Percentiles rank a stretch among this genome's conserved stretches.
phyloP scores from a whole-genome alignment of 164 flowering plant species.

The Malania oleifera region DNA sequence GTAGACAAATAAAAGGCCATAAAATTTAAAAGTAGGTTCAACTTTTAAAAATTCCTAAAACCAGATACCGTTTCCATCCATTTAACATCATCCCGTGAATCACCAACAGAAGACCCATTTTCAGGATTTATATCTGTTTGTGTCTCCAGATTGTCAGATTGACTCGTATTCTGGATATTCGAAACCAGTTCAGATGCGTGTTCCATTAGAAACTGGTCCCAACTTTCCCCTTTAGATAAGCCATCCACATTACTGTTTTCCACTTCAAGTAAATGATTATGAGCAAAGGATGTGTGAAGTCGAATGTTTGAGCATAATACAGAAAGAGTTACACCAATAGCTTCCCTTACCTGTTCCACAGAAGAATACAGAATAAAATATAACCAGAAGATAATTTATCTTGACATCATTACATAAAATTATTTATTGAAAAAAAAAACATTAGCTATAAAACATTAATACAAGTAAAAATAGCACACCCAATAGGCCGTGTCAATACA shows the following conservation, averaged over 20 bases:
- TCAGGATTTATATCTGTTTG: slow-evolving; percentile 19
- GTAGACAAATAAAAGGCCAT: slow-evolving; percentile 1
- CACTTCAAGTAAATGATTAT: slow-evolving; percentile 23
- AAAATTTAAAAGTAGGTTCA: neutral
- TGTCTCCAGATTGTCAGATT: slow-evolving; percentile 39
- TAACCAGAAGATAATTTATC: slow-evolving; percentile 2
- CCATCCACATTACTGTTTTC: slow-evolving; percentile 18
- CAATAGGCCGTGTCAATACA: too few species aligned
- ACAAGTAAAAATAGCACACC: too few species aligned
- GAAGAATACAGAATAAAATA: slow-evolving; percentile 7
- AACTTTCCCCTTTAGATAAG: slow-evolving; percentile 30
- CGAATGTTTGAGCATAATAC: slow-evolving; percentile 85
- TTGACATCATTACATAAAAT: too few species aligned
- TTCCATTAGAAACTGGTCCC: slow-evolving; percentile 51
- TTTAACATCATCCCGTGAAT: slow-evolving; percentile 61
- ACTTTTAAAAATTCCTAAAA: slow-evolving; percentile 5
- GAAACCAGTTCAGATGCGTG: slow-evolving; percentile 58
- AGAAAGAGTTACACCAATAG: slow-evolving; percentile 83
- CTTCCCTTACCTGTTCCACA: slow-evolving; percentile 77
- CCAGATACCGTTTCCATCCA: slow-evolving; percentile 96
- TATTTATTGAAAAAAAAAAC: too few species aligned
- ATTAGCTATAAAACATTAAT: too few species aligned
- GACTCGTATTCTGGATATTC: slow-evolving; percentile 53
- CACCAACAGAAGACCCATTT: slow-evolving; percentile 41
- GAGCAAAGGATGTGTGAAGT: slow-evolving; percentile 39